Base-by-base conservation (phyloP, 345 rosid species). In the Excoecaria cochinchinensis region DNA sequence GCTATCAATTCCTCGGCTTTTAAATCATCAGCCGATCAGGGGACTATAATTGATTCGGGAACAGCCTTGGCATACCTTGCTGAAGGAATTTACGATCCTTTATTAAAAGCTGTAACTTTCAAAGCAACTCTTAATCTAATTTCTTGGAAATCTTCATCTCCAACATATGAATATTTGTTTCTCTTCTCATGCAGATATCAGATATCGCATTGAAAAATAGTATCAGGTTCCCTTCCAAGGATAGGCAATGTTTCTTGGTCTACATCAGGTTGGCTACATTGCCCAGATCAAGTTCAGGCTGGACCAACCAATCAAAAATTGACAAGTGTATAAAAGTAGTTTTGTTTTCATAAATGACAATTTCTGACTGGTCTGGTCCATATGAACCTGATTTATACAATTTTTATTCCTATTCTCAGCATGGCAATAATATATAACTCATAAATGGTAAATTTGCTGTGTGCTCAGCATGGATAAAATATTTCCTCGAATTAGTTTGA, bases 21-120 rank as follows among this genome's bases (percentile, higher is more conserved):
- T 74, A 82, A 86, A 57, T 86, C 99, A 38, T 84, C 97, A 76
- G 83, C 57, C 72, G 89, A 74, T 70, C 86, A 81, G 70, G 99
- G 99, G 81, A 93, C 99, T 12, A 93, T 96, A 77, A 75, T 96
- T 51, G 99, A 96, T 78, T 90, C 98, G 14, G 99, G 99, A 62
- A 96, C 99, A 68, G 92, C 99, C 72, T 82, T 96, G 81, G 97
- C 98, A 1, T 96, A 96, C 86, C 93, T 96, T 58, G 87, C 97
- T n/a, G 97, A 88, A 75, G 86, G 77, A 73, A 95, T 92, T 16
- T 92, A 90, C 75, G 74, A 79, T 81, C 86, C 90, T 66, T 83
- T 96, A 22, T 78, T 92, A 69, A 81, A 67, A 65, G 92, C 97
- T 60, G 99, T 93, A 87, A 90, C 94, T 88, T 65, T 14, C 70